These are phyloP conservation scores for Cytospora leucostoma DNA, from an alignment of 2,329 filamentous ascomycete species.

Conservation along the genomic window DNA sequence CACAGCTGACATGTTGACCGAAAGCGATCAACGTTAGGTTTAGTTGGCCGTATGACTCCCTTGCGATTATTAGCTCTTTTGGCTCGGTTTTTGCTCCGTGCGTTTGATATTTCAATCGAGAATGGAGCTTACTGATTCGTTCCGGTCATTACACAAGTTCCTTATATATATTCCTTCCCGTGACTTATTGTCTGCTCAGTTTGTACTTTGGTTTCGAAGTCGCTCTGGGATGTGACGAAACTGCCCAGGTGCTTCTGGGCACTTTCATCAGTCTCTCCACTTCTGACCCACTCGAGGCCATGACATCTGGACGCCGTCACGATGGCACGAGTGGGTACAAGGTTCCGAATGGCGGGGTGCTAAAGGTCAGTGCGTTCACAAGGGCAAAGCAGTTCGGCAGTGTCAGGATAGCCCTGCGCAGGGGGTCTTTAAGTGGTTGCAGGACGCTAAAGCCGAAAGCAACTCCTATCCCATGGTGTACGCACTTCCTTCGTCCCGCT, in stretches of 20 bases:
- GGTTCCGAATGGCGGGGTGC: not conserved
- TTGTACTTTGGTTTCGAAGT: not conserved
- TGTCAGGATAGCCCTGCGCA: conserved; percentile 1
- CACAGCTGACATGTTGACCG: not conserved
- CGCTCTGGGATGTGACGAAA: not conserved
- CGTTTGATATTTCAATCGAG: no score
- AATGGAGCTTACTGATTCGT: not conserved
- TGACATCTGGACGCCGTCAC: not conserved
- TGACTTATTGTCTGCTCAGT: not conserved
- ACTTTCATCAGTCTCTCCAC: not conserved
- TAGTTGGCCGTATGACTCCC: conserved; percentile 11
- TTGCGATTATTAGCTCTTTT: not conserved
- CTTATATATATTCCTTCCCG: not conserved
- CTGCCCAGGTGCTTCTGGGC: not conserved
- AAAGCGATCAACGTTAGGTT: conserved; percentile 6
- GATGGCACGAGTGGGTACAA: not conserved
- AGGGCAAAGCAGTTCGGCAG: not conserved
- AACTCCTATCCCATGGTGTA: conserved; percentile 6
- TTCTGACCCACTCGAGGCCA: not conserved
- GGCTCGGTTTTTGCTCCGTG: not conserved
- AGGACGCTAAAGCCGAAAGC: conserved; percentile 15
- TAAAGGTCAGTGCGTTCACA: not conserved
- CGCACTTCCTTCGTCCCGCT: not conserved
- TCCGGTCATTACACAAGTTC: not conserved
- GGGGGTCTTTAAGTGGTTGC: conserved; percentile 20